phyloP scores from a whole-genome alignment of 306 rosid species.

The Senna siamea region DNA sequence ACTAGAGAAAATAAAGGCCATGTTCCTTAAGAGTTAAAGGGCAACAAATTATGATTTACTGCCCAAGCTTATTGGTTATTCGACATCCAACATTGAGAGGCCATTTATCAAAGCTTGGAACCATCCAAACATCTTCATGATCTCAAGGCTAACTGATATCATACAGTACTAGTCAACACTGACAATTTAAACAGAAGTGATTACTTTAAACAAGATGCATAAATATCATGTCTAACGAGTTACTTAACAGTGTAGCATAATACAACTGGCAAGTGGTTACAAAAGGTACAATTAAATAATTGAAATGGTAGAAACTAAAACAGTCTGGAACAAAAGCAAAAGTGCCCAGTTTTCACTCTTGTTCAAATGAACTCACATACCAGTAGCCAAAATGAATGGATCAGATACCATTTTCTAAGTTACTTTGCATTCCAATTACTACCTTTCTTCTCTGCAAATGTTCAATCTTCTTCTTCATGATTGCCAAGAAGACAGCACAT shows the following conservation, averaged over 20 bases:
- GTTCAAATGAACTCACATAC: constrained; percentile 13
- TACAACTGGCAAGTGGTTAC: neutral
- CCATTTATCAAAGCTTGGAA: constrained; percentile 23
- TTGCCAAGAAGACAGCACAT: constrained; percentile 1
- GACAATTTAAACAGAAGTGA: neutral
- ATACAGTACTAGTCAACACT: neutral
- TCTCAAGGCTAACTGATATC: constrained; percentile 25
- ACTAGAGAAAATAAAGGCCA: neutral
- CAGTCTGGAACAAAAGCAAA: constrained; percentile 12
- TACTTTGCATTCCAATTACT: constrained; percentile 8
- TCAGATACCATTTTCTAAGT: constrained; percentile 17
- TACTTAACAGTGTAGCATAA: neutral
- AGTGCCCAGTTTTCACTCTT: constrained; percentile 7
- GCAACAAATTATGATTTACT: constrained; percentile 15
- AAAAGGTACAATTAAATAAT: neutral
- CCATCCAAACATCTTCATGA: constrained; percentile 10
- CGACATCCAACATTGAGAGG: constrained; percentile 9
- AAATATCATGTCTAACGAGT: neutral
- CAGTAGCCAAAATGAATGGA: constrained; percentile 15
- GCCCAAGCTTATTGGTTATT: constrained; percentile 10
- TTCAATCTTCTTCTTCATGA: constrained; percentile 13
- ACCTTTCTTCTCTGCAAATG: neutral
- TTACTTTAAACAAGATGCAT: neutral
- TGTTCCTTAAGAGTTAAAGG: constrained; percentile 2
- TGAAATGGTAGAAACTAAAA: constrained; percentile 4